A percentile compares a stretch with the other conserved stretches of the same genome.
Conservation (phyloP, 2,329 filamentous ascomycete species). For the Xylaria sp. region DNA sequence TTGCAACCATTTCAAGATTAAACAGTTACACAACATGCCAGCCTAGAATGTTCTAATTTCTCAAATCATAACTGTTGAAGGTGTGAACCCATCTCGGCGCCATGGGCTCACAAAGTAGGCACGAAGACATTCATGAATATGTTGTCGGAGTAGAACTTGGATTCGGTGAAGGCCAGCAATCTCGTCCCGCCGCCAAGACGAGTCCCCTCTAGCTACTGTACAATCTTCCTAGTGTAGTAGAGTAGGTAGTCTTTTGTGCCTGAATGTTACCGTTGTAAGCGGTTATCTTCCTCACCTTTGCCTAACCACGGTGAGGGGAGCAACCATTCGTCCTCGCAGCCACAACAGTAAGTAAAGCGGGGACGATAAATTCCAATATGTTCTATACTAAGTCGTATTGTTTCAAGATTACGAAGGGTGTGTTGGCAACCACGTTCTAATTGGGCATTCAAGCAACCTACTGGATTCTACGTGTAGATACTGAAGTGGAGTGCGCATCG, state of each 20-base stretch:
- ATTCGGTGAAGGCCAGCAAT: background rate
- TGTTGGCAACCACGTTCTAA: conserved; percentile 12
- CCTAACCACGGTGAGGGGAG: background rate
- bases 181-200: background rate
- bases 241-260: conserved; percentile 1
- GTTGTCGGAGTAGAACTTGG: background rate
- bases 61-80: background rate
- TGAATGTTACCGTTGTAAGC: conserved; percentile 30
- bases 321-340: background rate
- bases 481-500: conserved; percentile 20
- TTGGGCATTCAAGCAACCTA: conserved; percentile 23
- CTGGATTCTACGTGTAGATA: background rate
- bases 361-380: conserved; percentile 17
- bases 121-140: background rate
- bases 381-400: conserved; percentile 12
- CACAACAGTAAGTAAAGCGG: conserved; percentile 23
- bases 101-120: background rate
- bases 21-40: conserved; percentile 14
- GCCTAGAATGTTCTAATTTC: conserved; percentile 1
- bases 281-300: conserved; percentile 20
- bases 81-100: background rate
- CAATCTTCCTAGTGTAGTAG: background rate
- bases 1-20: background rate
- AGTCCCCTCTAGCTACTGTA: background rate
- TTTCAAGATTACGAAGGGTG: conserved; percentile 27